Percentiles rank a stretch among this genome's conserved stretches.
Evolutionary conservation across 441 rosid genomes (phyloP).

Genomic region (Viola pubescens): DNA sequence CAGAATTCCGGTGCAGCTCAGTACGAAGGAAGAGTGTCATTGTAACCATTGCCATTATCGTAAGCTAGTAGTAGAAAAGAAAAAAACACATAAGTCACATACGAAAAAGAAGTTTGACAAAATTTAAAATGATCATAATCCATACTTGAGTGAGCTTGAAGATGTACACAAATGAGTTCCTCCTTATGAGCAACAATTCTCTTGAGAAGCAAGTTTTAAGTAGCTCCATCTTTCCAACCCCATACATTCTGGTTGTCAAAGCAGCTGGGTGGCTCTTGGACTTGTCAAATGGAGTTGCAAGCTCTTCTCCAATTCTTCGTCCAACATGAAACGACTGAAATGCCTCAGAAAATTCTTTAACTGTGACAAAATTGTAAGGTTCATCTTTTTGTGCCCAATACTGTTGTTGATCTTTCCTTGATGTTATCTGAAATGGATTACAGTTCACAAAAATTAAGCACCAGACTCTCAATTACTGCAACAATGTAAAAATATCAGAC

Average conservation of each 20-base stretch:
- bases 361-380: constrained; percentile 57
- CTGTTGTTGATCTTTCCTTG: constrained; percentile 78
- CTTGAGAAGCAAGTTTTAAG: constrained; percentile 56
- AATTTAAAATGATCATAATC: background rate
- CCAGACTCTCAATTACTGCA: background rate
- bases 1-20: constrained; percentile 48
- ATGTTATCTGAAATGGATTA: constrained; percentile 54
- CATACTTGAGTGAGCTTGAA: constrained; percentile 69
- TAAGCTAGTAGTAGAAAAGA: constrained; percentile 31
- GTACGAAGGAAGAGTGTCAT: constrained; percentile 68
- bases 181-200: constrained; percentile 73
- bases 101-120: background rate
- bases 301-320: constrained; percentile 37
- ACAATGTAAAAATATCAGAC: background rate
- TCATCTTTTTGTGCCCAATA: constrained; percentile 50
- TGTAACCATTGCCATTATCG: constrained; percentile 32
- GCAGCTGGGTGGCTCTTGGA: constrained; percentile 68
- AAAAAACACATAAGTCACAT: background rate
- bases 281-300: constrained; percentile 55
- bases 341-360: constrained; percentile 55
- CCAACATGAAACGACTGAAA: constrained; percentile 71
- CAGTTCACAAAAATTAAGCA: background rate
- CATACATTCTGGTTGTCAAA: constrained; percentile 50
- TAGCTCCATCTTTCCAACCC: constrained; percentile 49
- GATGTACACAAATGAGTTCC: constrained; percentile 76